These are phyloP conservation scores for Hansenula lynferdii DNA, from an alignment of 1,139 yeast genomes.

Conservation along the genomic window DNA sequence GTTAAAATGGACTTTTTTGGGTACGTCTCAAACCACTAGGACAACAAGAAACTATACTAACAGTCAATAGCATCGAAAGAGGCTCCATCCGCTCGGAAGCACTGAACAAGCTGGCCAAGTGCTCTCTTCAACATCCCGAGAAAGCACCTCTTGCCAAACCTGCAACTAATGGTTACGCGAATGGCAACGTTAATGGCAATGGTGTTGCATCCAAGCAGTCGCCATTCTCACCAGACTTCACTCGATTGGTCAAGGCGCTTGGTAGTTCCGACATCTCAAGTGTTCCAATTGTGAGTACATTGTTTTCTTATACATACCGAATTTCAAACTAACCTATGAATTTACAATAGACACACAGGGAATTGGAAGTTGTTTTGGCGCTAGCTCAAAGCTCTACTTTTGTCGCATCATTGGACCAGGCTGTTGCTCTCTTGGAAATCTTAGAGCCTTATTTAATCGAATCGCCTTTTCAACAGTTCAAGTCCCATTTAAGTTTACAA, in stretches of 20 bases:
- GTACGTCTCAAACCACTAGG: background rate
- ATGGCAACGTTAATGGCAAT: background rate
- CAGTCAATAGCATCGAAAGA: constrained; percentile 16
- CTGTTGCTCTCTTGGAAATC: constrained; percentile 45
- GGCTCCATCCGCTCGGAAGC: constrained; percentile 22
- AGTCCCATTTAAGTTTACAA: constrained; percentile 38
- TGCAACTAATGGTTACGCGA: constrained; percentile 1
- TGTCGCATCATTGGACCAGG: constrained; percentile 42
- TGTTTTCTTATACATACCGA: background rate
- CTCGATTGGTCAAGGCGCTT: constrained; percentile 15
- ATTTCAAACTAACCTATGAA: background rate
- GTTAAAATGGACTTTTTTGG: constrained; percentile 6
- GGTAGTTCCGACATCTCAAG: constrained; percentile 12
- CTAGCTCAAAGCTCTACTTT: constrained; percentile 49
- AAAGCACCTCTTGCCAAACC: background rate
- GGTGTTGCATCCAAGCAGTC: background rate
- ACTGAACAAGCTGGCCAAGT: constrained; percentile 19
- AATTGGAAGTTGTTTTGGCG: constrained; percentile 69
- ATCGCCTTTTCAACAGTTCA: constrained; percentile 49
- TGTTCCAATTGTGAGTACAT: constrained; percentile 15
- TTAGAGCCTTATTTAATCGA: constrained; percentile 57
- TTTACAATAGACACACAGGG: constrained; percentile 31
- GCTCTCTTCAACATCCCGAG: constrained; percentile 8
- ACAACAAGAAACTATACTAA: background rate
- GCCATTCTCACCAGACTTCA: constrained; percentile 14